These are phyloP conservation scores for Didymella exigua DNA, from an alignment of 2,329 filamentous ascomycete species.

Conservation along the genomic window DNA sequence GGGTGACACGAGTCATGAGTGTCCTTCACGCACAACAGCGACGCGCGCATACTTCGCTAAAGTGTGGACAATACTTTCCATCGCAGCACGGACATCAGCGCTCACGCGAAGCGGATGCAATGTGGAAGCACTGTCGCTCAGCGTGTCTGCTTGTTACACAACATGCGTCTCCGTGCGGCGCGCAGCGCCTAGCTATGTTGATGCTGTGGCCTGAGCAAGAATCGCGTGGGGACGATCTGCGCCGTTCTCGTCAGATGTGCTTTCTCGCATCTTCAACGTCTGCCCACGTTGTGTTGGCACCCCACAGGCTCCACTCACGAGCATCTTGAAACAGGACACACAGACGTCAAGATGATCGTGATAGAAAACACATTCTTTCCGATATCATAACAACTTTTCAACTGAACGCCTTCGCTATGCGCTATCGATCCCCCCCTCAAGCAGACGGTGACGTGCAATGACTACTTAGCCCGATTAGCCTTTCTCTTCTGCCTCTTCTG, in stretches of 20 bases:
- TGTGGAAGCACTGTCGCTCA: background rate
- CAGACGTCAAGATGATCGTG: background rate
- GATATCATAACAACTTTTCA: constrained; percentile 7
- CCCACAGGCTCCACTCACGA: background rate
- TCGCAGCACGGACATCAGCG: background rate
- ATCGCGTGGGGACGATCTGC: background rate
- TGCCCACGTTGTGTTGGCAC: constrained; percentile 1
- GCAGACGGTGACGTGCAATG: background rate
- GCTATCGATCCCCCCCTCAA: background rate
- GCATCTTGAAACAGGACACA: background rate
- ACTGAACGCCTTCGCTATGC: constrained; percentile 19
- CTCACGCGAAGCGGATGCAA: background rate
- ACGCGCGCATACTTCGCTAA: too few relatives aligned
- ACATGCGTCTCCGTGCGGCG: background rate
- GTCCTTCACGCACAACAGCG: background rate
- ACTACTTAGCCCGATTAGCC: constrained; percentile 60
- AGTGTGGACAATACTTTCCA: background rate
- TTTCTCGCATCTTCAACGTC: constrained; percentile 6
- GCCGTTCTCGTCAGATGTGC: background rate
- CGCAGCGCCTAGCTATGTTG: background rate
- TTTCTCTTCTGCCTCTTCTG: constrained; percentile 79
- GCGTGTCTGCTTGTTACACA: background rate
- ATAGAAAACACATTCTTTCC: background rate
- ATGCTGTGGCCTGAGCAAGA: background rate
- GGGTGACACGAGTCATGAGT: background rate